Conservation (phyloP, 495 filamentous ascomycete genomes). For the Xanthoparmelia taractica region DNA sequence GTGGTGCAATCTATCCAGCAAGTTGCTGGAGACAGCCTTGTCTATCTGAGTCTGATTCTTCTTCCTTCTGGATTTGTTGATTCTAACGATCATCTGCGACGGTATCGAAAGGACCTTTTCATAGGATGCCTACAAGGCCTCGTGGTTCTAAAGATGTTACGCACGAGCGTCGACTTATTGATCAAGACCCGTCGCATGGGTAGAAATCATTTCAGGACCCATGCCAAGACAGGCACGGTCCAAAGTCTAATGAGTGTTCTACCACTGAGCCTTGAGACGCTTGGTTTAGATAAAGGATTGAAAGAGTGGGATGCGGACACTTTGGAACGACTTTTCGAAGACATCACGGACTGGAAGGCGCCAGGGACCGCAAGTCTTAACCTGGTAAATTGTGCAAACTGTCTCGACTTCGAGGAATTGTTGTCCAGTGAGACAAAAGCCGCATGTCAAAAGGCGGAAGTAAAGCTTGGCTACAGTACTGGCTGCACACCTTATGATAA, state of each 20-base stretch:
- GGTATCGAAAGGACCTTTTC: not conserved
- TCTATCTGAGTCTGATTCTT: not conserved
- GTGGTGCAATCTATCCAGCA: not conserved
- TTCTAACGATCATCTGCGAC: not conserved
- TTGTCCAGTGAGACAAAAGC: too few species aligned
- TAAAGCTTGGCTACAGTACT: too few species aligned
- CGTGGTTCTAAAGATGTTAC: not conserved
- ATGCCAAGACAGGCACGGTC: not conserved
- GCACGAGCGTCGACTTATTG: not conserved
- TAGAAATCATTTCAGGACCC: too few species aligned
- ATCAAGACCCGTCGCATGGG: not conserved
- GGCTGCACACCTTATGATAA: too few species aligned
- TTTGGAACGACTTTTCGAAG: too few species aligned
- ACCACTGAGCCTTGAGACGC: not conserved
- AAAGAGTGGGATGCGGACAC: not conserved
- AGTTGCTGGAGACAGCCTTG: not conserved
- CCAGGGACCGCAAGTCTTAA: too few species aligned
- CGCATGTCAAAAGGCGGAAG: too few species aligned
- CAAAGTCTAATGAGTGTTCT: not conserved
- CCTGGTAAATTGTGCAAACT: too few species aligned
- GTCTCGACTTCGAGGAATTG: too few species aligned
- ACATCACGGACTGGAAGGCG: too few species aligned
- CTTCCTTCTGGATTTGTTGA: too few species aligned
- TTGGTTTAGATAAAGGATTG: not conserved
- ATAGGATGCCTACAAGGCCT: not conserved